phyloP scores from a whole-genome alignment of 345 rosid species.

The Garcia nutans region DNA sequence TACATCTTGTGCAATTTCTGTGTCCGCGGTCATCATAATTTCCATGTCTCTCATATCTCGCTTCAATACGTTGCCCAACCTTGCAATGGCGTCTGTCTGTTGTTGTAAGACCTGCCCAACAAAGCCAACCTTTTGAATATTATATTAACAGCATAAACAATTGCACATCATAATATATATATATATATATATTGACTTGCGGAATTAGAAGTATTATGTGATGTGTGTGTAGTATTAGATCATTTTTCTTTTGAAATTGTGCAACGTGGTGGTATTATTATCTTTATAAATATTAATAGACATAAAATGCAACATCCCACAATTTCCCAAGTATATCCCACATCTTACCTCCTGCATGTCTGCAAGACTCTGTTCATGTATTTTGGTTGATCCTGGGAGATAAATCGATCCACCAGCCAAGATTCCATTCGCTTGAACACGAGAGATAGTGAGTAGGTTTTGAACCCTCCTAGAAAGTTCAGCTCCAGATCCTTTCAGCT shows the following conservation, averaged over 20 bases:
- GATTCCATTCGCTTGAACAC: constrained; percentile 67
- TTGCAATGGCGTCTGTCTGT: constrained; percentile 86
- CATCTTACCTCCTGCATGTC: constrained; percentile 89
- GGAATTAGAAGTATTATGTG: not conserved
- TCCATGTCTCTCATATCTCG: constrained; percentile 81
- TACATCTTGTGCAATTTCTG: constrained; percentile 44
- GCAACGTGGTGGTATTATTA: too few relatives aligned
- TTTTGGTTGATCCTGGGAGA: constrained; percentile 93
- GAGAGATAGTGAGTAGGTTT: constrained; percentile 63
- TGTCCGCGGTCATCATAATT: constrained; percentile 83
- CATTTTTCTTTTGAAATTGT: too few relatives aligned
- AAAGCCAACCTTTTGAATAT: not conserved
- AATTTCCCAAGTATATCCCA: not conserved
- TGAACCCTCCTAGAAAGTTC: constrained; percentile 95
- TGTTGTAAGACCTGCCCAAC: constrained; percentile 62
- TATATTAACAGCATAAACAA: not conserved
- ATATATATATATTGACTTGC: not conserved
- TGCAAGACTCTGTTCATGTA: constrained; percentile 87
- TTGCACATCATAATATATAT: not conserved
- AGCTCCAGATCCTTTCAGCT: constrained; percentile 97
- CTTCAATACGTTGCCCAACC: constrained; percentile 76
- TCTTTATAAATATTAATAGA: not conserved
- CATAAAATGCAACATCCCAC: not conserved
- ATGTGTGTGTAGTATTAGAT: too few relatives aligned
- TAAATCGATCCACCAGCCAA: constrained; percentile 61